These are phyloP conservation scores for Flaveria floridana DNA, from an alignment of 140 eudicot species.

Conservation along the genomic window DNA sequence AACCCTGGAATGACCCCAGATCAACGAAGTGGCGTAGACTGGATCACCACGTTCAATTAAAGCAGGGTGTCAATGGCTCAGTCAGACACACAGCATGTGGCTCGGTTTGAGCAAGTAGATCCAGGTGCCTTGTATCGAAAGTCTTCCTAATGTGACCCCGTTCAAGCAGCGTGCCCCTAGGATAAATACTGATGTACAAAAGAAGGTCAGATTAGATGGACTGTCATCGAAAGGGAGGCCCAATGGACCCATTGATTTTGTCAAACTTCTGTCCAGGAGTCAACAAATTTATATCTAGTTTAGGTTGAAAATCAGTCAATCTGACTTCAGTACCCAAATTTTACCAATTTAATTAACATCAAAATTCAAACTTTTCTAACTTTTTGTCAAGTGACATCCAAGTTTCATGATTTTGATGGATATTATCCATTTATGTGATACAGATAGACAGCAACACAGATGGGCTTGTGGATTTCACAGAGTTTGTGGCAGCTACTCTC, in stretches of 20 bases:
- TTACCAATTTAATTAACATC: background rate
- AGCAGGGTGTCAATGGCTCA: background rate
- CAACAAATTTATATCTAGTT: background rate
- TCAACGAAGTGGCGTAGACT: background rate
- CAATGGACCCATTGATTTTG: background rate
- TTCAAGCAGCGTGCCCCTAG: no score
- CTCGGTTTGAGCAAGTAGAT: background rate
- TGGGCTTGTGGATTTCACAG: conserved; percentile 90
- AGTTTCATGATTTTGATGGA: conserved; percentile 17
- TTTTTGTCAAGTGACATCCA: conserved; percentile 8
- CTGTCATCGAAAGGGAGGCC: background rate
- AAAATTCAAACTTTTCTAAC: background rate
- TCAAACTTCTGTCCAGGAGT: background rate
- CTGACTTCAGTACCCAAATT: conserved; percentile 6
- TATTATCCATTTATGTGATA: conserved; percentile 25
- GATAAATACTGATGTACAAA: background rate
- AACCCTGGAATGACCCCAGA: background rate
- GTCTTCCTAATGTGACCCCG: background rate
- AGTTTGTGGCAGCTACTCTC: conserved; percentile 95
- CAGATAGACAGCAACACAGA: conserved; percentile 97
- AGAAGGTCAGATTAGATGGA: background rate
- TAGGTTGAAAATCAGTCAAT: conserved; percentile 7
- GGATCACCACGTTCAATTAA: background rate
- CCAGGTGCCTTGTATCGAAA: background rate
- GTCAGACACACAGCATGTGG: background rate